Percentiles rank a stretch among this genome's conserved stretches.
These are phyloP conservation scores for Onygenales sp. DNA, from an alignment of 2,329 filamentous ascomycete species.

Conservation along the genomic window DNA sequence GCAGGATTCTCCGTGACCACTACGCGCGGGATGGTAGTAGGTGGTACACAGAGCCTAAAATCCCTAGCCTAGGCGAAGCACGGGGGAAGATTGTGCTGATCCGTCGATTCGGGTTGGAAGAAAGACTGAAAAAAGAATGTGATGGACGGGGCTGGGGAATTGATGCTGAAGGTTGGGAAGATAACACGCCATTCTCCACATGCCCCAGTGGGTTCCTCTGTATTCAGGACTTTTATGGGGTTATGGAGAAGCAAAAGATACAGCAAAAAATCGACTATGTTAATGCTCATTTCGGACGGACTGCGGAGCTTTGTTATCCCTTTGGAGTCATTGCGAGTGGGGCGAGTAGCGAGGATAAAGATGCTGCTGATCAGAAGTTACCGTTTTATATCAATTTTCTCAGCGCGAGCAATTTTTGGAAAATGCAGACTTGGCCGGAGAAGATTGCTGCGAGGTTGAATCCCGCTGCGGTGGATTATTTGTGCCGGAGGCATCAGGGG, in stretches of 20 bases:
- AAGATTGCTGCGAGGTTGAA: constrained; percentile 82
- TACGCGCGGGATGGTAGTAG: constrained; percentile 51
- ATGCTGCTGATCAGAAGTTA: constrained; percentile 35
- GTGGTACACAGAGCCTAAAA: constrained; percentile 71
- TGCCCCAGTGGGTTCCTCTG: constrained; percentile 64
- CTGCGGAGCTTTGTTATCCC: constrained; percentile 43
- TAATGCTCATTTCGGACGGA: constrained; percentile 66
- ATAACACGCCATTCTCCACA: constrained; percentile 72
- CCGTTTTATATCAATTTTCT: constrained; percentile 88
- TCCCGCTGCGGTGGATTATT: constrained; percentile 55
- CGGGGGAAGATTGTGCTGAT: constrained; percentile 78
- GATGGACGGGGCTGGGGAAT: constrained; percentile 47
- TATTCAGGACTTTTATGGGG: constrained; percentile 92
- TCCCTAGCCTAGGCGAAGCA: constrained; percentile 69
- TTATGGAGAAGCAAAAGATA: constrained; percentile 65
- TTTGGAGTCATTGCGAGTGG: constrained; percentile 19
- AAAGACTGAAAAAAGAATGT: constrained; percentile 33
- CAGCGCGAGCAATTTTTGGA: constrained; percentile 90
- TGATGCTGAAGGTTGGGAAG: constrained; percentile 62
- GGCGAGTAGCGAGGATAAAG: constrained; percentile 9
- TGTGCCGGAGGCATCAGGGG: constrained; percentile 44
- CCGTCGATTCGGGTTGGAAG: constrained; percentile 63
- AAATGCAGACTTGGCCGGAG: constrained; percentile 84
- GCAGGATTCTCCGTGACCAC: constrained; percentile 60
- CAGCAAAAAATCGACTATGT: constrained; percentile 68